Base-by-base conservation (phyloP, 768 basidiomycete species). In the Podaxis pistillaris region DNA sequence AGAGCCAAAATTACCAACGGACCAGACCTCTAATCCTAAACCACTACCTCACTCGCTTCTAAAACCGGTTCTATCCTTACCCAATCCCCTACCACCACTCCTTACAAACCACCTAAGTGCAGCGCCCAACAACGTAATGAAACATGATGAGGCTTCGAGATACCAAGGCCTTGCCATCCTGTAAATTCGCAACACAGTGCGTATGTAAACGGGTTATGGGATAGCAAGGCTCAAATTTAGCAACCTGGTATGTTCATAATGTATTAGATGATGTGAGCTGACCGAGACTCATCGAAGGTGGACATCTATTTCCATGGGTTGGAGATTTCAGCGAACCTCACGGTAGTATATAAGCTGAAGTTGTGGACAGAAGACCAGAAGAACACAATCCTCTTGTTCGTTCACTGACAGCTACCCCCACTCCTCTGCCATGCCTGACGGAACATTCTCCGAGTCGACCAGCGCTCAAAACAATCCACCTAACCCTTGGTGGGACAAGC, bases 401-500 rank as follows among this genome's bases (percentile, higher is more conserved):
- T 52, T 19, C 44, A 46, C 2, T 17, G 15, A 19, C 17, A 6
- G 44, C 15, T 46, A 3, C n/a, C 7, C 17, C 5, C 53, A n/a
- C 33, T 37, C 30, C 11, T 40, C 19, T 19, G 17, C 46, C 2
- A 62, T 62, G 61, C 54, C 61, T n/a, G 47, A 62, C 54, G 60
- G 53, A 17, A 36, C 53, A 36, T 37, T 8, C 26, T 24, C 54
- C 9, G 13, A 47, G n/a, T 58, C 57, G 19, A 11, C 52, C 9
- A 28, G n/a, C 8, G 6, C 51, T 11, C 51, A 62, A 15, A 30
- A 52, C 15, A n/a, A 6, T 11, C 15, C 47, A 17, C 8, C 61
- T 7, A 46, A 56, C 36, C 56, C 62, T 22, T 64, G 60, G 53
- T 56, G 44, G 33, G 52, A 64, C 11, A 69, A 68, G 11, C 74